phyloP scores from a whole-genome alignment of 768 basidiomycete species.

The Boletales sp. region DNA sequence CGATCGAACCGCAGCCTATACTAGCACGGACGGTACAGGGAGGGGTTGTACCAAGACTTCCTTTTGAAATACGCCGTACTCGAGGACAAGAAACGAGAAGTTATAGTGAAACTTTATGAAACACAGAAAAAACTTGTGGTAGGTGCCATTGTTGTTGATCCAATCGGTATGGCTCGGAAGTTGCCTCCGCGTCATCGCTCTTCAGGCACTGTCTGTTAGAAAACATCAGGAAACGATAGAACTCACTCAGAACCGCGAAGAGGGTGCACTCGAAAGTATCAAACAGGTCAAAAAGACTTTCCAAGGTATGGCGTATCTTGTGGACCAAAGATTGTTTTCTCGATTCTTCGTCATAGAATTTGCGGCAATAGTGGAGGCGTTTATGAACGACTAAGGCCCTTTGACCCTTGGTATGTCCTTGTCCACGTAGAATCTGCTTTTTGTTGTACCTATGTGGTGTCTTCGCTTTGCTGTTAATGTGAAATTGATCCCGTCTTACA shows the following conservation, averaged over 20 bases:
- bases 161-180: too few species aligned
- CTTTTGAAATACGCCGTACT: constrained; percentile 17
- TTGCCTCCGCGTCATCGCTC: not conserved
- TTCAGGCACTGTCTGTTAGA: constrained; percentile 24
- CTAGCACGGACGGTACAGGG: constrained; percentile 12
- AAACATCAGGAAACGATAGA: constrained; percentile 26
- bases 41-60: constrained; percentile 25
- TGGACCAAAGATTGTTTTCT: not conserved
- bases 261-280: constrained; percentile 22
- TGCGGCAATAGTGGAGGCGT: constrained; percentile 6
- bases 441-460: too few species aligned
- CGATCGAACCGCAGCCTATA: not conserved
- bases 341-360: constrained; percentile 10
- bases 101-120: constrained; percentile 23
- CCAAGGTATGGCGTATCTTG: constrained; percentile 14
- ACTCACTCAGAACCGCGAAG: constrained; percentile 20
- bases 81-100: constrained; percentile 28
- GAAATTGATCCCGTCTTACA: too few species aligned
- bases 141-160: not conserved
- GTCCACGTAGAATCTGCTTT: too few species aligned
- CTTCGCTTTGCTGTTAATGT: too few species aligned
- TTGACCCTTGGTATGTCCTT: too few species aligned
- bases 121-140: constrained; percentile 26
- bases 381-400: too few species aligned
- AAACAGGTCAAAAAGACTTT: constrained; percentile 15